Evolutionary conservation across 345 rosid genomes (phyloP).

Genomic region (Populus euphratica): DNA sequence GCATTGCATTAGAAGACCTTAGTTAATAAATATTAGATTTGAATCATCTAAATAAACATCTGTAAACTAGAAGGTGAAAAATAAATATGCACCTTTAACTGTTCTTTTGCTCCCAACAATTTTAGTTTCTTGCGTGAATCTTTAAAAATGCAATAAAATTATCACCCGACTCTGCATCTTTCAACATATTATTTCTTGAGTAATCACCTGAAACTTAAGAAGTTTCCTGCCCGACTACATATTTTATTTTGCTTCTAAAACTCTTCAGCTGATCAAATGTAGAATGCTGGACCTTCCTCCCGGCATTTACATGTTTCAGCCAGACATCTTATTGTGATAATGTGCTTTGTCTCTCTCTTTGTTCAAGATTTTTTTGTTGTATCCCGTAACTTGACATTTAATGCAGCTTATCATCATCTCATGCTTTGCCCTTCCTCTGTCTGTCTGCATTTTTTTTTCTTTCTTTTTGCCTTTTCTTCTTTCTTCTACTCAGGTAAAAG

Average conservation of each 20-base stretch:
- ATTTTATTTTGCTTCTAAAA: not conserved
- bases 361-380: not conserved
- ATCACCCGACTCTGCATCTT: not conserved
- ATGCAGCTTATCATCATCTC: not conserved
- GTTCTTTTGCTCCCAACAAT: not conserved
- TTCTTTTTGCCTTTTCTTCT: not conserved
- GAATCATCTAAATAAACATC: not conserved
- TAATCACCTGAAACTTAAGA: not conserved
- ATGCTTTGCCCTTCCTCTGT: not conserved
- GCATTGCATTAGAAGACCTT: not conserved
- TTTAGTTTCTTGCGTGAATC: not conserved
- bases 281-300: not conserved
- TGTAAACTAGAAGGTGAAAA: not conserved
- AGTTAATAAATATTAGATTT: not conserved
- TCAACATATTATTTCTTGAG: not conserved
- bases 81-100: not conserved
- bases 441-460: not conserved
- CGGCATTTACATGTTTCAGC: not conserved
- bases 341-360: not conserved
- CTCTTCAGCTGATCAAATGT: not conserved
- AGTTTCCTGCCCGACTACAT: not conserved
- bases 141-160: not conserved
- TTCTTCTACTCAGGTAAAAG: slow-evolving; percentile 64
- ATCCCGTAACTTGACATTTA: not conserved
- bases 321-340: not conserved